phyloP scores from a whole-genome alignment of 129 eudicot genomes.

The Dittrichia graveolens region DNA sequence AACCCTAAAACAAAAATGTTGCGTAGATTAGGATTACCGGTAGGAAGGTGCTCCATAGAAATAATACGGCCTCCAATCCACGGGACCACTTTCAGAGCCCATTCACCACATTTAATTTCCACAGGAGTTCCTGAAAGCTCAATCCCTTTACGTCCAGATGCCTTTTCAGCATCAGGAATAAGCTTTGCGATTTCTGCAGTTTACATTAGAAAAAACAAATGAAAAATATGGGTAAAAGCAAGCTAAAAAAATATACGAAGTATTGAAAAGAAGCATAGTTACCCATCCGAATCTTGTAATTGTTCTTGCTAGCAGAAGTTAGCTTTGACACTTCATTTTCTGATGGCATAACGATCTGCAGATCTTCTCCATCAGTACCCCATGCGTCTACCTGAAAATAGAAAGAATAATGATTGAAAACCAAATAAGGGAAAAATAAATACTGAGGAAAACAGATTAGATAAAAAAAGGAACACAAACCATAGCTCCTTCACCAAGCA shows the following conservation, averaged over 20 bases:
- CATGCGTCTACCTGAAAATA: conserved; percentile 67
- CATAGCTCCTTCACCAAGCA: conserved; percentile 85
- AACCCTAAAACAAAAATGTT: too few species aligned
- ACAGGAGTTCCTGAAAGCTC: conserved; percentile 75
- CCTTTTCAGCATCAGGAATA: conserved; percentile 68
- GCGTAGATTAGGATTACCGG: conserved; percentile 50
- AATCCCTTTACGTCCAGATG: conserved; percentile 57
- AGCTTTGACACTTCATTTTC: conserved; percentile 61
- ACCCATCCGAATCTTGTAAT: conserved; percentile 66
- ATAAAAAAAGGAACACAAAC: conserved; percentile 37
- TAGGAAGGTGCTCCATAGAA: conserved; percentile 85
- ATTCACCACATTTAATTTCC: conserved; percentile 73
- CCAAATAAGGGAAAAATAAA: not conserved
- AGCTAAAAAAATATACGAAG: not conserved
- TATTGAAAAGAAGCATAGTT: conserved; percentile 22
- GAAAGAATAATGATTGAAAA: not conserved
- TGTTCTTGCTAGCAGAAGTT: conserved; percentile 45
- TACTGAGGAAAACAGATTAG: not conserved
- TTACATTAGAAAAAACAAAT: not conserved
- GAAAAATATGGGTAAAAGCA: not conserved
- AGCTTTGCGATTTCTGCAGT: conserved; percentile 70
- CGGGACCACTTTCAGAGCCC: conserved; percentile 92
- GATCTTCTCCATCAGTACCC: conserved; percentile 80
- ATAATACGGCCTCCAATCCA: conserved; percentile 96
- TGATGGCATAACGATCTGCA: conserved; percentile 69